Base-by-base conservation (phyloP, 192 early-diverging fungal species). In the Mortierella hygrophila region DNA sequence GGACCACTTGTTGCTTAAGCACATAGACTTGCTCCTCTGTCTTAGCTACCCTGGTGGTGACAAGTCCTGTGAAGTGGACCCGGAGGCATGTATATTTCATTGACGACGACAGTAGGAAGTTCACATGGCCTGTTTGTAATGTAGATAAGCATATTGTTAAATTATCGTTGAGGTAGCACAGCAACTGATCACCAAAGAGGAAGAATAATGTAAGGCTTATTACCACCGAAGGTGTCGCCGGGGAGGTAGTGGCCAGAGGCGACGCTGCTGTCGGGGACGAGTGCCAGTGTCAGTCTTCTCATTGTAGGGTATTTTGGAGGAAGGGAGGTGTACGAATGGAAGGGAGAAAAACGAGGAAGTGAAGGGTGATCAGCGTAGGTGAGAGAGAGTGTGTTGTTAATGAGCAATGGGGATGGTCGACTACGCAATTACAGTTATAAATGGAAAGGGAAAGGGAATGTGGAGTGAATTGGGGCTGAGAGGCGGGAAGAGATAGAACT, bases 1-100 rank as follows among this genome's bases (percentile, higher is more conserved):
- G 46, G 3, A 83, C 82, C 20, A 78, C 71, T n/a, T 83, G 82
- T 35, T 83, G 82, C 21, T 78, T 83, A 6, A 78, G 29, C 46
- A 83, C 76, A 69, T 83, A 83, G 40, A 49, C 60, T 23, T 78
- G 68, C 6, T 78, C 82, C n/a, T 72, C 57, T 4, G 60, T 40
- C 46, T 83, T 83, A 8, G 65, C 76, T 10, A 83, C 16, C 46
- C 78, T 83, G 6, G 76, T 75, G 7, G 82, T 52, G 52, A 83
- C 76, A 10, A 74, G 29, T 0, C 82, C 82, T 13, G 55, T 63
- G 40, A 83, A 72, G 20, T 75, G 76, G 52, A 78, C 68, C 55
- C 72, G 73, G 63, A 83, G 15, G 40, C 76, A 78, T 10, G 76
- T 76, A 46, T 78, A 83, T 38, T 83, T 83, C 32, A 82, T 20